Percentiles rank a stretch among this genome's conserved stretches.
These are phyloP conservation scores for Acer campestre DNA, from an alignment of 345 rosid species.

Conservation along the genomic window DNA sequence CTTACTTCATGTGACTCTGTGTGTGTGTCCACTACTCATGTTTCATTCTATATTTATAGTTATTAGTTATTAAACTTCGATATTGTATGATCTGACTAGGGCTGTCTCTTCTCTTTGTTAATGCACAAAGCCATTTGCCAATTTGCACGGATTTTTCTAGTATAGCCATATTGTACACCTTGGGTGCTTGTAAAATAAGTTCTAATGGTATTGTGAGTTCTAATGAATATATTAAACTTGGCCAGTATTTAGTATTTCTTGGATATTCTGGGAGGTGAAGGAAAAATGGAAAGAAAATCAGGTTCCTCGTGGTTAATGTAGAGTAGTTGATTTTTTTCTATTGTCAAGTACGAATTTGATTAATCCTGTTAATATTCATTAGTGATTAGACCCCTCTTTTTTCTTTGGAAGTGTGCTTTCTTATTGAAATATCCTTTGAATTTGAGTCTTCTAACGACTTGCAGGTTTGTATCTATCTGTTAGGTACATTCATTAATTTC, in stretches of 20 bases:
- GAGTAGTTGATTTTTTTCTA: not conserved
- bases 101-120: not conserved
- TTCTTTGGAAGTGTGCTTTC: not conserved
- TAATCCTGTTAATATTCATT: not conserved
- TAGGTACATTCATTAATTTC: not conserved
- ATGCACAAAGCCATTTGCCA: not conserved
- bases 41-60: not conserved
- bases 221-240: not conserved
- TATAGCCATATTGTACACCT: not conserved
- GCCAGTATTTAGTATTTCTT: too few relatives aligned
- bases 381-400: too few relatives aligned
- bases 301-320: not conserved
- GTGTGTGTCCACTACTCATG: not conserved
- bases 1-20: not conserved
- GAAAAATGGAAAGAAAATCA: not conserved
- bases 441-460: not conserved
- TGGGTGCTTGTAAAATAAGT: not conserved
- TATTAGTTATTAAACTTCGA: not conserved
- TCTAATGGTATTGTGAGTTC: too few relatives aligned
- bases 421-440: not conserved
- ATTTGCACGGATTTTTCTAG: not conserved
- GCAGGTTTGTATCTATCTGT: not conserved
- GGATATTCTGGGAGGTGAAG: not conserved
- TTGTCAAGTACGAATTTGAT: not conserved
- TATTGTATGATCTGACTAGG: conserved; percentile 8